phyloP scores from a whole-genome alignment of 2,329 filamentous ascomycete genomes.

The Pseudogymnoascus sp. region DNA sequence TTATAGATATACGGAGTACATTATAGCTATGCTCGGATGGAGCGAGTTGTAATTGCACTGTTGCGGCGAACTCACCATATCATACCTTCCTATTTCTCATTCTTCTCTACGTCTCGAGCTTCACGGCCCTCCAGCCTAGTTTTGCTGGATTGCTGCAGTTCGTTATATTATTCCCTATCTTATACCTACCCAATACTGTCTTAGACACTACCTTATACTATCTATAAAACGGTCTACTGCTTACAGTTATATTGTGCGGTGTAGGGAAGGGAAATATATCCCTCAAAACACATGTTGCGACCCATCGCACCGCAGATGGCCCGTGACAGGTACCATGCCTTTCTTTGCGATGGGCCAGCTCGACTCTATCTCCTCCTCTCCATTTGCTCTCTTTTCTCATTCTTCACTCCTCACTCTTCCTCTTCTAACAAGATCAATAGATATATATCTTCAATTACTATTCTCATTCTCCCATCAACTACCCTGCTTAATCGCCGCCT shows the following conservation, averaged over 20 bases:
- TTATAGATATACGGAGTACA: not conserved
- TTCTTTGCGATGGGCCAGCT: not conserved
- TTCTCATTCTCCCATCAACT: not conserved
- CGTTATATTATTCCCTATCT: not conserved
- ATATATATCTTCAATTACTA: not conserved
- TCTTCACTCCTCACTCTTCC: not conserved
- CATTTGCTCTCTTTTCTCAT: not conserved
- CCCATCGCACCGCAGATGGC: not conserved
- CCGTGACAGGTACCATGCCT: not conserved
- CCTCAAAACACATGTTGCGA: not conserved
- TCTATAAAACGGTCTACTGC: not conserved
- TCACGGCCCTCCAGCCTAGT: not conserved
- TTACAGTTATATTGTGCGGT: not conserved
- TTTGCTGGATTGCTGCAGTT: not conserved
- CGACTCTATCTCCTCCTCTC: not conserved
- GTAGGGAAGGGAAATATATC: slow-evolving; percentile 6
- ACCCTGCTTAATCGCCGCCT: not conserved
- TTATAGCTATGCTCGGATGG: not conserved
- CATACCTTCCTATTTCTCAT: not conserved
- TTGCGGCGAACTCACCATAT: too few relatives aligned
- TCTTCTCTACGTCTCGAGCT: not conserved
- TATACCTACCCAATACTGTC: not conserved
- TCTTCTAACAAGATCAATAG: not conserved
- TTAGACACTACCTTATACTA: not conserved
- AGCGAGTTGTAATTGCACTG: not conserved